Base-by-base conservation (phyloP, 768 basidiomycete genomes). In the Macrocybe gigantea region DNA sequence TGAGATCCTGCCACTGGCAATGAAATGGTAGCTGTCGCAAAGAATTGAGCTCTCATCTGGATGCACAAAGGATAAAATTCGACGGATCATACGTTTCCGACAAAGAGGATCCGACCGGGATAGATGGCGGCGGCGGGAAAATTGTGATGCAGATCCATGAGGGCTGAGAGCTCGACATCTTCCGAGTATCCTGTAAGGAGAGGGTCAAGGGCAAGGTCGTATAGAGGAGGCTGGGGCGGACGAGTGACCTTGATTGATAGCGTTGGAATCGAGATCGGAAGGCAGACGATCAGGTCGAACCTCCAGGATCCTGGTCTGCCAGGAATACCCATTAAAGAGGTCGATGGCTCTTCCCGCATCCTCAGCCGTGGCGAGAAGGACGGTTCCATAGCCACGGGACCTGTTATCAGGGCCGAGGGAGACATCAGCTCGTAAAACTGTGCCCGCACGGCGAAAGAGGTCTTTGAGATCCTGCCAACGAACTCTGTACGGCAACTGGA, bases 391-490 rank as follows among this genome's bases (percentile, higher is more conserved):
- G 1, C 95, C 95, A 47, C 94, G 78, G 40, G 88, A 92, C 56
- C 95, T 78, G 64, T 96, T 96, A 64, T 93, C 91, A 2, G 89
- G 88, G 4, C 89, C 81, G 32, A 90, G 73, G 47, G 87, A 77
- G 53, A 89, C 80, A 61, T 85, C 80, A 36, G 93, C 85, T 42
- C 88, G 75, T 34, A 91, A 70, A 53, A 94, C 83, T 30, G 89
- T 96, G 37, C 96, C 96, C 5, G 95, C 90, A 55, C 89, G 86
- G 34, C 95, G 82, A 66, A 98, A 96, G 47, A 98, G 80, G 63
- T 98, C 94, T 59, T 99, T 98, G 53, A 99, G 79, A 70, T 99
- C 96, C 71, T 99, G 96, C 96, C 96, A 99, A 47, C 96, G 83
- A 35, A 97, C 94, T 51, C 95, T 78, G 67, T 95, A 98, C 0